Evolutionary conservation across 805 yeast genomes (phyloP).

Genomic region (Monosporozyma siamensis): DNA sequence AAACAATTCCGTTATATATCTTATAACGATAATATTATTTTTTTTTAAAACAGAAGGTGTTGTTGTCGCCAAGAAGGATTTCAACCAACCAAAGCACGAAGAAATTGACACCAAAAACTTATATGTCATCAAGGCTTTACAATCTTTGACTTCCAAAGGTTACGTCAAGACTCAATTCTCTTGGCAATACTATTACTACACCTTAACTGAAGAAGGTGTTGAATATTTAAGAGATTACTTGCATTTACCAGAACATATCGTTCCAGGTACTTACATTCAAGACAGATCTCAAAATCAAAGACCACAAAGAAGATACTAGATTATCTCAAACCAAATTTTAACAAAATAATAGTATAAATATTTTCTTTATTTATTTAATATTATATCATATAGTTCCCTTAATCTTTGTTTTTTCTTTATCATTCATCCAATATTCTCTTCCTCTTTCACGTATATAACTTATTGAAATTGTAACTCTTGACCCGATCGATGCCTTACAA

Average conservation of each 20-base stretch:
- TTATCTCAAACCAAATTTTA: not conserved
- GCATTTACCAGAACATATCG: slow-evolving; percentile 96
- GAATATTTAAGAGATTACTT: slow-evolving; percentile 96
- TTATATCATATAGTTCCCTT: slow-evolving; percentile 10
- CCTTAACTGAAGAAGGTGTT: slow-evolving; percentile 99
- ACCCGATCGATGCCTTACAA: too few species aligned
- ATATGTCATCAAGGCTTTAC: slow-evolving; percentile 97
- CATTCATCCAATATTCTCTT: not conserved
- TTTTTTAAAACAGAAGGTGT: slow-evolving; percentile 73
- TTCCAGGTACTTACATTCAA: slow-evolving; percentile 96
- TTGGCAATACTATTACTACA: slow-evolving; percentile 99
- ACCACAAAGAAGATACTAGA: slow-evolving; percentile 44
- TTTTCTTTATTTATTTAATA: slow-evolving; percentile 7
- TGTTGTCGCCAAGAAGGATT: slow-evolving; percentile 98
- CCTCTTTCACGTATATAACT: too few species aligned
- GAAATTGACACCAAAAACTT: slow-evolving; percentile 97
- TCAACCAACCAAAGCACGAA: slow-evolving; percentile 94
- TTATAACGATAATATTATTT: slow-evolving; percentile 1
- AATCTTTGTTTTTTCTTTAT: slow-evolving; percentile 4
- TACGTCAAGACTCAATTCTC: slow-evolving; percentile 99
- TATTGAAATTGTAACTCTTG: too few species aligned
- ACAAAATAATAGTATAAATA: slow-evolving; percentile 3
- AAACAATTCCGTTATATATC: not conserved
- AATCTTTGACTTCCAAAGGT: slow-evolving; percentile 97
- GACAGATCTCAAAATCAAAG: slow-evolving; percentile 74